Conservation (phyloP, 805 yeast species). For the Yarrowia keelungensis region DNA sequence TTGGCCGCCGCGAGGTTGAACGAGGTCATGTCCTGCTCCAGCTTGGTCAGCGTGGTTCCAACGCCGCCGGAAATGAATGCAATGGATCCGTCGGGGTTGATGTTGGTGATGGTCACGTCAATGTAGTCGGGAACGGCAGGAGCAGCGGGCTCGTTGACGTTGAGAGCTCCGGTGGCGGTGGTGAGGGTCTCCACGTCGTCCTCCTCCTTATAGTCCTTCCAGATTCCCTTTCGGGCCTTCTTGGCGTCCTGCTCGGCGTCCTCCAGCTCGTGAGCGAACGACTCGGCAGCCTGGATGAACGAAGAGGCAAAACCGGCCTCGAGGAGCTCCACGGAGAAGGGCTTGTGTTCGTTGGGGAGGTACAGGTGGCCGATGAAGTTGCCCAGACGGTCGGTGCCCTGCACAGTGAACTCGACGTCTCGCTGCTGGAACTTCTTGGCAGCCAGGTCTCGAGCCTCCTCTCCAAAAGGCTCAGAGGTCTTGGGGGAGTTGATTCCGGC, state of each 20-base stretch:
- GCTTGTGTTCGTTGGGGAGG: conserved; percentile 53
- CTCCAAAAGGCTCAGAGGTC: conserved; percentile 50
- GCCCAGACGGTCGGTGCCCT: conserved; percentile 76
- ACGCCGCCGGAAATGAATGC: conserved; percentile 44
- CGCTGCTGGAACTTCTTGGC: conserved; percentile 68
- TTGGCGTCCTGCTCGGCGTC: conserved; percentile 72
- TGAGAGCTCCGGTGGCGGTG: background rate
- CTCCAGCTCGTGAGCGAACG: conserved; percentile 61
- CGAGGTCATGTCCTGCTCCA: conserved; percentile 45
- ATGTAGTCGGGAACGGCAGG: conserved; percentile 47
- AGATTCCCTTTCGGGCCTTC: conserved; percentile 62
- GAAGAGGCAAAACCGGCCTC: conserved; percentile 45
- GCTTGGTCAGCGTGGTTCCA: conserved; percentile 42
- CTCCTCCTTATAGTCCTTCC: conserved; percentile 53
- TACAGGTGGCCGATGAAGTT: conserved; percentile 78
- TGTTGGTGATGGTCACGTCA: conserved; percentile 50
- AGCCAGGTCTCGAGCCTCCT: conserved; percentile 62
- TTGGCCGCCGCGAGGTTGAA: conserved; percentile 49
- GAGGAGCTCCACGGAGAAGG: conserved; percentile 53
- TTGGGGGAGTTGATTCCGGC: conserved; percentile 70
- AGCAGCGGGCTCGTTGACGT: conserved; percentile 40
- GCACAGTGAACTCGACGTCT: conserved; percentile 72
- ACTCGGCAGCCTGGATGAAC: conserved; percentile 41
- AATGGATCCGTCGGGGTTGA: conserved; percentile 46
- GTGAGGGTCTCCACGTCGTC: conserved; percentile 42